phyloP scores from a whole-genome alignment of 1,139 yeast species.

The Diutina pseudorugosa region DNA sequence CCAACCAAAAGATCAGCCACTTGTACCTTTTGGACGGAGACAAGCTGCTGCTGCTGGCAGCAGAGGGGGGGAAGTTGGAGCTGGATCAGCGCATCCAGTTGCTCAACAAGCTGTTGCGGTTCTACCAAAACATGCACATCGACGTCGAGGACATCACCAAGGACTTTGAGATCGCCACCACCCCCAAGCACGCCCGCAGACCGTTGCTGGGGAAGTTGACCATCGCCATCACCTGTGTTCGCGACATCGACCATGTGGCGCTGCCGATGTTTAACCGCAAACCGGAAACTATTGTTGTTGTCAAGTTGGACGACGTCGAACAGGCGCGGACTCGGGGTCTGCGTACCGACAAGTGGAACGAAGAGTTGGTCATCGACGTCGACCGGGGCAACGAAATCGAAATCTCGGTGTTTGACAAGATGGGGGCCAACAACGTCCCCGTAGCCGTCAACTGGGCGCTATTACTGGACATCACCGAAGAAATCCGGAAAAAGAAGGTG shows the following conservation, averaged over 20 bases:
- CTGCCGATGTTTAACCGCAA: conserved; percentile 65
- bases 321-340: conserved; percentile 66
- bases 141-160: conserved; percentile 46
- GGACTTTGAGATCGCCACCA: conserved; percentile 52
- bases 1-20: conserved; percentile 79
- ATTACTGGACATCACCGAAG: conserved; percentile 85
- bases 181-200: conserved; percentile 64
- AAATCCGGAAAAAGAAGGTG: conserved; percentile 80
- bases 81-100: conserved; percentile 78
- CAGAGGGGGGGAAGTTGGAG: conserved; percentile 77
- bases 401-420: conserved; percentile 72
- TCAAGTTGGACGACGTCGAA: conserved; percentile 81
- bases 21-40: conserved; percentile 89
- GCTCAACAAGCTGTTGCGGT: conserved; percentile 69
- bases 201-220: conserved; percentile 74
- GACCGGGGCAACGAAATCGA: conserved; percentile 91
- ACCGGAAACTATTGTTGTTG: conserved; percentile 66
- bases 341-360: conserved; percentile 75
- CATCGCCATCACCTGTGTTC: conserved; percentile 57
- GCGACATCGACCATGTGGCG: conserved; percentile 89
- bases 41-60: conserved; percentile 71
- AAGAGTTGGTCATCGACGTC: conserved; percentile 66
- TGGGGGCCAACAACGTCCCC: conserved; percentile 56
- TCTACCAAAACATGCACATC: conserved; percentile 84
- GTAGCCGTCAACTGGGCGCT: conserved; percentile 93